Base-by-base conservation (phyloP, 352 stramenopile species). In the Pelagophyceae sp. region DNA sequence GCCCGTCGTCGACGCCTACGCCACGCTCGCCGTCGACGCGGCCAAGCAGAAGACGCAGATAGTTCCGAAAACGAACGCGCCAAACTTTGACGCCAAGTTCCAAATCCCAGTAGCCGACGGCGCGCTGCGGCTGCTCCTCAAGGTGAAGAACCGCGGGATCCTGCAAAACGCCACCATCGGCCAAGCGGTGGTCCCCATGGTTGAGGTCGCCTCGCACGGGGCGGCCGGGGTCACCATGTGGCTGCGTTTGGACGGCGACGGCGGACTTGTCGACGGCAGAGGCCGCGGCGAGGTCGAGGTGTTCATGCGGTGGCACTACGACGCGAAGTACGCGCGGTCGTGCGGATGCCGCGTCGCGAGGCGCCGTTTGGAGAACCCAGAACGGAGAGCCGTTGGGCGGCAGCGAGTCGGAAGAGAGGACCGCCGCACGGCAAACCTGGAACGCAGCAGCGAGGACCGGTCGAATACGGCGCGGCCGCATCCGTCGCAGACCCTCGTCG, bases 181-280 rank as follows among this genome's bases (percentile, higher is more conserved):
- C 1, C 15, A 11, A 0, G 31, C 33, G 17, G 37, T 35, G 33
- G 15, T 74, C 17, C 67, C 67, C 35, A 31, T 74, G 15, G 67
- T 74, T 37, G 67, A 74, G 67, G 67, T 74, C 35, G 67, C 38
- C 15, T 27, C 61, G 3, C 31, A 38, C 61, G 61, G 61, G n/a
- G 61, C 37, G 61, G 5, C 33, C 35, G 67, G 67, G 11, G 3
- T 17, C 15, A 35, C 37, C 17, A 31, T 20, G 17, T 74, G 67
- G 67, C 35, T 20, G 17, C 35, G 38, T 2, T 37, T 74, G 35
- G 35, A 31, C 1, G 67, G 67, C 2, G 2, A 6, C 20, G 33
- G 35, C 67, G 38, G 38, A 11, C 0, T 35, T 1, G 35, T 74
- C 2, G 67, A 37, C 35, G 32, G 20, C 35, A 17, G 3, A 1